phyloP scores from a whole-genome alignment of 2,329 filamentous ascomycete species.

The Hypoxylon sp. region DNA sequence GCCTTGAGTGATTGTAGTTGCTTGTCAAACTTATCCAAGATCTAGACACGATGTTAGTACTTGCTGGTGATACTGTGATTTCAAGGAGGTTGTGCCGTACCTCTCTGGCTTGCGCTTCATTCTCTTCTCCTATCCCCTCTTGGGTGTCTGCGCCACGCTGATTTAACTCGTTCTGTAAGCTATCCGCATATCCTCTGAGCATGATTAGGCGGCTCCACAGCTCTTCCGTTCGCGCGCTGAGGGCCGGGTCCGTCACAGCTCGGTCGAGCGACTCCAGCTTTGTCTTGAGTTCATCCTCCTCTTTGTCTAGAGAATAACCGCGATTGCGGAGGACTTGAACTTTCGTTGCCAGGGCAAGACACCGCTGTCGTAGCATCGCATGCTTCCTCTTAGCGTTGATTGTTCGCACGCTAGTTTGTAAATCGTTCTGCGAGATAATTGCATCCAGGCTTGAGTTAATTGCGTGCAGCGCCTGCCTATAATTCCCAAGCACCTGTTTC shows the following conservation, averaged over 20 bases:
- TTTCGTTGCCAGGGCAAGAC: slow-evolving; percentile 80
- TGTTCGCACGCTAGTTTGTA: slow-evolving; percentile 81
- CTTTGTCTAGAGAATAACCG: slow-evolving; percentile 83
- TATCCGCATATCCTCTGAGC: slow-evolving; percentile 79
- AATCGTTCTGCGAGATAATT: slow-evolving; percentile 82
- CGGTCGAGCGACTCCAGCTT: slow-evolving; percentile 79
- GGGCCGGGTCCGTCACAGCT: slow-evolving; percentile 79
- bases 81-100: slow-evolving; percentile 61
- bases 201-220: slow-evolving; percentile 87
- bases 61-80: background rate
- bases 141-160: slow-evolving; percentile 71
- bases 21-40: slow-evolving; percentile 85
- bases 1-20: slow-evolving; percentile 83
- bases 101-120: slow-evolving; percentile 81
- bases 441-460: slow-evolving; percentile 82
- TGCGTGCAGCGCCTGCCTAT: slow-evolving; percentile 81
- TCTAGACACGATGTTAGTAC: slow-evolving; percentile 62
- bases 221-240: slow-evolving; percentile 84
- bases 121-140: slow-evolving; percentile 76
- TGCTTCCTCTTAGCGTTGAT: slow-evolving; percentile 81
- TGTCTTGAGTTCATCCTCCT: slow-evolving; percentile 83
- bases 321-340: slow-evolving; percentile 86
- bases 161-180: slow-evolving; percentile 81
- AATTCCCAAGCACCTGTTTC: slow-evolving; percentile 76
- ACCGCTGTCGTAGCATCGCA: slow-evolving; percentile 79